Conservation (phyloP, 768 basidiomycete species). For the Coprinellus aureogranulatus region DNA sequence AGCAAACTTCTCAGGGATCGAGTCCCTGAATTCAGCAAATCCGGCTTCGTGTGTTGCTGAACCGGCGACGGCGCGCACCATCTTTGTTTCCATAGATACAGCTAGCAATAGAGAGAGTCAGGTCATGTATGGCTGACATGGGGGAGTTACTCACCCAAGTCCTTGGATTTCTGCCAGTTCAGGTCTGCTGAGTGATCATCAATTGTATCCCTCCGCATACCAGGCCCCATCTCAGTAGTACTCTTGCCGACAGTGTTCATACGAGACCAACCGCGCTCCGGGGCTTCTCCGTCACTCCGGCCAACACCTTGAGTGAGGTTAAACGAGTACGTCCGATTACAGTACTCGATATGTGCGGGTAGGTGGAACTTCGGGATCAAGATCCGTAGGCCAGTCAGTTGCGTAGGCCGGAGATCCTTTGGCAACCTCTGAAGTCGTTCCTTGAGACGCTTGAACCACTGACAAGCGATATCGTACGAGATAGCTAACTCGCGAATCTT, state of each 20-base stretch:
- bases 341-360: conserved; percentile 13
- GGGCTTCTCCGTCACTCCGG: conserved; percentile 32
- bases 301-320: conserved; percentile 23
- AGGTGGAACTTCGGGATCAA: conserved; percentile 24
- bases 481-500: conserved; percentile 10
- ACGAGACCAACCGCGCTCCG: conserved; percentile 31
- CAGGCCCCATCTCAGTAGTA: conserved; percentile 30
- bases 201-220: conserved; percentile 20
- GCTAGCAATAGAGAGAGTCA: too few relatives aligned
- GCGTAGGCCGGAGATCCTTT: conserved; percentile 15
- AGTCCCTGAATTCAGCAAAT: neutral
- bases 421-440: conserved; percentile 15
- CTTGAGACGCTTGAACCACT: conserved; percentile 9
- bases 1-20: conserved; percentile 7
- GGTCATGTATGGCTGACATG: too few relatives aligned
- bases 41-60: neutral
- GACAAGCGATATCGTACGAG: conserved; percentile 22
- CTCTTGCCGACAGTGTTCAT: conserved; percentile 23
- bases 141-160: conserved; percentile 12
- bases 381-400: neutral
- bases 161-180: conserved; percentile 32
- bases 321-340: conserved; percentile 21
- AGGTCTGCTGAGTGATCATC: conserved; percentile 35
- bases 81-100: neutral
- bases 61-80: neutral